Evolutionary conservation across 495 filamentous ascomycete species (phyloP).

Genomic region (Pyrenula massariospora): DNA sequence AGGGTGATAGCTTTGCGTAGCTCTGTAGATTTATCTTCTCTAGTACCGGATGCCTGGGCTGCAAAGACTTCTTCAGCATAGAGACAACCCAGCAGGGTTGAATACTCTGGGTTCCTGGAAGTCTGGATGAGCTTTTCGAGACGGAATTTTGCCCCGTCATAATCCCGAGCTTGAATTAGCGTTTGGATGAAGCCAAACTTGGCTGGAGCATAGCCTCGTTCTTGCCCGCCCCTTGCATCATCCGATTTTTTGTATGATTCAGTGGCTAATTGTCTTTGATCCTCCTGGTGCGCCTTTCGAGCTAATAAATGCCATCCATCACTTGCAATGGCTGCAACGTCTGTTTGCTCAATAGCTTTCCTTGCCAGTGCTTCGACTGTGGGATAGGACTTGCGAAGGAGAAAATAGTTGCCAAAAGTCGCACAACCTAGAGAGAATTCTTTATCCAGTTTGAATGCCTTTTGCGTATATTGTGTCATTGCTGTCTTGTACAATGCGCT

Average conservation of each 20-base stretch:
- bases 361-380: slow-evolving; percentile 79
- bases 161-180: slow-evolving; percentile 68
- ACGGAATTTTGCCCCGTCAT: slow-evolving; percentile 83
- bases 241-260: slow-evolving; percentile 85
- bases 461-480: slow-evolving; percentile 87
- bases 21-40: slow-evolving; percentile 79
- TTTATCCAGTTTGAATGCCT: slow-evolving; percentile 91
- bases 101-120: slow-evolving; percentile 77
- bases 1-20: slow-evolving; percentile 70
- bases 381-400: slow-evolving; percentile 59
- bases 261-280: slow-evolving; percentile 52
- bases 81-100: slow-evolving; percentile 77
- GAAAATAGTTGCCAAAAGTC: slow-evolving; percentile 79
- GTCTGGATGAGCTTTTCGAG: slow-evolving; percentile 87
- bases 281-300: slow-evolving; percentile 70
- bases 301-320: slow-evolving; percentile 95
- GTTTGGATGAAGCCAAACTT: slow-evolving; percentile 89
- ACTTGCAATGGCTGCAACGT: slow-evolving; percentile 88
- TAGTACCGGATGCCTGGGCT: slow-evolving; percentile 54
- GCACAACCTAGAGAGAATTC: slow-evolving; percentile 82
- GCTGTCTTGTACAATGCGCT: slow-evolving; percentile 76
- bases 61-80: slow-evolving; percentile 90
- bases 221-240: slow-evolving; percentile 73
- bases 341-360: slow-evolving; percentile 88
- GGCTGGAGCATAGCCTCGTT: slow-evolving; percentile 80